Base-by-base conservation (phyloP, 352 stramenopile species). In the Albugo laibachii region DNA sequence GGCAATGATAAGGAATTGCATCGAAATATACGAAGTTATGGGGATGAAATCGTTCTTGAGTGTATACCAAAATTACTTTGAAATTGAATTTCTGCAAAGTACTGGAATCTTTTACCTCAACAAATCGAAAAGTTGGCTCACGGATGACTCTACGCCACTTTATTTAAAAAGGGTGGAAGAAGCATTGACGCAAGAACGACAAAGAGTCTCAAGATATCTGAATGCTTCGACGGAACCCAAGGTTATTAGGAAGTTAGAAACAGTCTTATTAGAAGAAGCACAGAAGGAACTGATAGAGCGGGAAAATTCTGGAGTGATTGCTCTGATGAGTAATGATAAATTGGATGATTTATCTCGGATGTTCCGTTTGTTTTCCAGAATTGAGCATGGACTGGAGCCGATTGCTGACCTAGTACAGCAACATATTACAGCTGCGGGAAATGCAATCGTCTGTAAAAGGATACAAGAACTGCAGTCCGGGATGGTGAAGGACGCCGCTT, bases 11-110 rank as follows among this genome's bases (percentile, higher is more conserved):
- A 95, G 95, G 63, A 91, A 76, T 53, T 97, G 95, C 61, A 80
- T 98, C 27, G 91, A 98, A 62, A 86, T 99, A 35, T 99, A 97
- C 59, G 94, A 98, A 63, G 83, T 87, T 49, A 99, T 98, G 92
- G 95, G 94, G 48, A 95, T 94, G 86, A 88, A 86, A 50, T 85
- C 65, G 5, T 31, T 10, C 8, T 72, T 98, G 3, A 88, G 98
- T 44, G 83, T 95, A n/a, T 99, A 99, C 69, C 87, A 86, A 20
- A 69, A 59, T 35, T 85, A 97, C 59, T 78, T 99, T 24, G 96
- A 99, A 62, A 62, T 69, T 45, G 76, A 95, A 10, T 70, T 99
- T 19, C 77, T 98, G 12, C 58, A 76, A 18, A 80, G 76, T 20
- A 98, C 93, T n/a, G 75, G 63, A 14, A 67, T 65, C 41, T 98